Base-by-base conservation (phyloP, 768 basidiomycete genomes). In the Gautieria morchelliformis region DNA sequence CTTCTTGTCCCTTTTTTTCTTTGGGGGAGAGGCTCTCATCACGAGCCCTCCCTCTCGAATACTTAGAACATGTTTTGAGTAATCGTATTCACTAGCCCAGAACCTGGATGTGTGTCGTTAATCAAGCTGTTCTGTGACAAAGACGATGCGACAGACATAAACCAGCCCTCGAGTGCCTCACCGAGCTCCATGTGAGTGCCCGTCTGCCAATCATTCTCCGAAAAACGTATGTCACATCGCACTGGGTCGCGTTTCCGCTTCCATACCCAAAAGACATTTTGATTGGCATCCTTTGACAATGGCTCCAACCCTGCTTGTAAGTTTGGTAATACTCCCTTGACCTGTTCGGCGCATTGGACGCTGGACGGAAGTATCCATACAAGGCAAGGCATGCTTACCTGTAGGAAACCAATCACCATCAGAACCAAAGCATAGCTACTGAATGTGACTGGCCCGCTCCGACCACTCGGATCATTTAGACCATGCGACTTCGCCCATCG, bases 341-440 rank as follows among this genome's bases (percentile, higher is more conserved):
- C 66, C 83, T 85, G 58, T 19, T 17, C 35, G 3, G n/a, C 33
- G 5, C 20, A 11, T 56, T 20, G 2, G 42, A 27, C 12, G 17
- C 19, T 27, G 35, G 17, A 12, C 19, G 47, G 33, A 30, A n/a
- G 46, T 37, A 5, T 37, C 37, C 19, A 15, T 49, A 33, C 49
- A 7, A 39, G 9, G 48, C 19, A 65, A 27, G 27, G 22, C n/a
- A 11, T 49, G 6, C 68, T 48, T 47, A 81, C 83, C 71, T 86
- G 85, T 4, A 84, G 65, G 58, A 78, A 78, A 0, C 71, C 78
- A 40, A 87, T 74, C 0, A 78, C 77, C 83, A 87, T 84, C 61
- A 86, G 64, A 10, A 75, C 70, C 22, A 83, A 65, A 1, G 82
- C 73, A 66, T 85, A 86, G 60, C 82, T 85, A 59, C 79, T 84